A percentile compares a stretch with the other conserved stretches of the same genome.
Evolutionary conservation across 1,284 basidiomycete species (phyloP).

Genomic region (Mycosarcoma maydis): DNA sequence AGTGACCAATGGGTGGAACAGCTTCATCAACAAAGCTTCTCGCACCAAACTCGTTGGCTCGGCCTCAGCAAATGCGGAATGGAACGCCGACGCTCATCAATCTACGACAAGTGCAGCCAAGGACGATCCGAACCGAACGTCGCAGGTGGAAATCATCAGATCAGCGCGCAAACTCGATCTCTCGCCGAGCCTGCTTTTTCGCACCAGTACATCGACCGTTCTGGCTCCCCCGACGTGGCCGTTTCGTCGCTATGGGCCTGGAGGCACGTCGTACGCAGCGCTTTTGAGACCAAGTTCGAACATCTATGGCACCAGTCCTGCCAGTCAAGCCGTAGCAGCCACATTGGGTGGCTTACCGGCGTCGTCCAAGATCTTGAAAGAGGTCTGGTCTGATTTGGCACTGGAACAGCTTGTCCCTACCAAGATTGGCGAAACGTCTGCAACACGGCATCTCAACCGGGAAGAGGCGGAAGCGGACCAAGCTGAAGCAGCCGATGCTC

Average conservation of each 20-base stretch:
- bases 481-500: background rate
- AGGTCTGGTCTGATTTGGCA: constrained; percentile 58
- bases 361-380: constrained; percentile 22
- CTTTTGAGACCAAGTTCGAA: constrained; percentile 43
- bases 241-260: constrained; percentile 50
- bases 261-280: constrained; percentile 45
- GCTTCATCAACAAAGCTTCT: constrained; percentile 40
- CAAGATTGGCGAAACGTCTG: constrained; percentile 24
- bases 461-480: background rate
- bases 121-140: background rate
- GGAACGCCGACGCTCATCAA: constrained; percentile 9
- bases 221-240: constrained; percentile 49
- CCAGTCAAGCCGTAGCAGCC: constrained; percentile 38
- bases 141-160: constrained; percentile 5
- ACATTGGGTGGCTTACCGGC: constrained; percentile 32
- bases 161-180: constrained; percentile 34
- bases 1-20: constrained; percentile 32
- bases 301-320: constrained; percentile 34
- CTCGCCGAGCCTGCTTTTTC: constrained; percentile 30
- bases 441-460: constrained; percentile 11
- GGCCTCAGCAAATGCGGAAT: constrained; percentile 6
- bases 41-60: constrained; percentile 37
- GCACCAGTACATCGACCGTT: constrained; percentile 25
- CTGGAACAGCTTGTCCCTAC: constrained; percentile 50
- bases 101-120: background rate